These are phyloP conservation scores for Aureobasidium subglaciale DNA, from an alignment of 2,329 filamentous ascomycete genomes.

Conservation along the genomic window DNA sequence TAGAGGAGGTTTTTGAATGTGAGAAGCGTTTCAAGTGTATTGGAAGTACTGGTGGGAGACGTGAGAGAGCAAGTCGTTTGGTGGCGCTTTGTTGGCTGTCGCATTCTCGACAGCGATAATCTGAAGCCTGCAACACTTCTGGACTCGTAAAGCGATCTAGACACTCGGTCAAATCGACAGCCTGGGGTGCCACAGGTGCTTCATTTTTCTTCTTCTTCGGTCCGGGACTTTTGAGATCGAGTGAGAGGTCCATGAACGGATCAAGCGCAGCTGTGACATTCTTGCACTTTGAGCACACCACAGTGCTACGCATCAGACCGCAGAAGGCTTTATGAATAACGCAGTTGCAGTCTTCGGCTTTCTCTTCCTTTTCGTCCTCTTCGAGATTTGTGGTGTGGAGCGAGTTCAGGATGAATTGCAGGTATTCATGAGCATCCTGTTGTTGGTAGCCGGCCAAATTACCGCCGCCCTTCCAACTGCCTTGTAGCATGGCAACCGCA, in stretches of 20 bases:
- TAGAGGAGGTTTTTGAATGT: conserved; percentile 49
- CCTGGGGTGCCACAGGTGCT: conserved; percentile 22
- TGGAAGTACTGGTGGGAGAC: conserved; percentile 78
- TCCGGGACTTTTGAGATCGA: conserved; percentile 64
- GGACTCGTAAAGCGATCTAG: conserved; percentile 80
- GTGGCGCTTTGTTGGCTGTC: conserved; percentile 66
- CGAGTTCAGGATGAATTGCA: conserved; percentile 89
- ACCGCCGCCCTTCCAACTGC: conserved; percentile 73
- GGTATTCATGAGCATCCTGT: conserved; percentile 95
- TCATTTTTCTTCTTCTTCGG: conserved; percentile 48
- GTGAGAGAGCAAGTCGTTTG: conserved; percentile 77
- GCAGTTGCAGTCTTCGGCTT: conserved; percentile 59
- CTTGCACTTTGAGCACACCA: conserved; percentile 81
- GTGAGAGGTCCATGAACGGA: conserved; percentile 81
- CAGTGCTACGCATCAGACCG: conserved; percentile 81
- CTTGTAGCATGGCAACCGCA: conserved; percentile 79
- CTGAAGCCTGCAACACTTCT: conserved; percentile 66
- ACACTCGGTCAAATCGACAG: conserved; percentile 49
- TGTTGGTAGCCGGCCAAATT: conserved; percentile 79
- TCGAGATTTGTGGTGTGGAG: conserved; percentile 69
- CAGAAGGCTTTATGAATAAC: conserved; percentile 94
- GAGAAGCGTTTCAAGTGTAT: conserved; percentile 70
- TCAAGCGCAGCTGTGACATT: conserved; percentile 78
- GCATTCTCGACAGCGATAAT: conserved; percentile 81
- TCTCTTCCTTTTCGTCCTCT: conserved; percentile 24